Base-by-base conservation (phyloP, 2,329 filamentous ascomycete genomes). In the Pleoardoris graminearum region DNA sequence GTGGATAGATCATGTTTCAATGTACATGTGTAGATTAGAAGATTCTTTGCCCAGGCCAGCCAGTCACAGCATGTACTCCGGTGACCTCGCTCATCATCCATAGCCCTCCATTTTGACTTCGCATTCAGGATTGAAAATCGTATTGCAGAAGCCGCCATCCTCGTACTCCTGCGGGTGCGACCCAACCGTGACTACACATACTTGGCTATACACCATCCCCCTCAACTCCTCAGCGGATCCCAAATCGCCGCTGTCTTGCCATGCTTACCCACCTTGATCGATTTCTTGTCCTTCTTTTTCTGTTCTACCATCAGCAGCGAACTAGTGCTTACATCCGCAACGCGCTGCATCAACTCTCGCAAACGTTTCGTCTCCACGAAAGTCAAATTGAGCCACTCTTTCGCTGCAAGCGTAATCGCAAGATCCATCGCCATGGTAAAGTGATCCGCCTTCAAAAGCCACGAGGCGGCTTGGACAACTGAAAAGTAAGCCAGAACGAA, bases 391-490 rank as follows among this genome's bases (percentile, higher is more conserved):
- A 80, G 54, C 61, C 66, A 71, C 37, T 55, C 57, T 27, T 64
- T 68, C 2, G 55, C 63, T 1, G 93, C 90, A 45, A 96, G 82
- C 2, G 86, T 70, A 1, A 86, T 85, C 1, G 91, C 87, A 14
- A 99, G 79, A 53, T 96, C 90, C 89, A 99, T 93, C 64, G 87
- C 89, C 67, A 93, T 86, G 22, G 94, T 81, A 16, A 96, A 80
- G 59, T 88, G 83, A 53, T 93, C 89, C 37, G 91, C 85, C 39
- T 85, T 87, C 37, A 95, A 77, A 43, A 84, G 81, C 41, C 85
- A 86, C 3, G 90, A 91, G 0, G 89, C 88, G 66, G 88, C 89
- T 69, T 95, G 89, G 44, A 97, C 78, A 1, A 89, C 86, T 63
- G 84, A 87, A 68, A 94, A 85, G 70, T 94, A 97, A 2, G 89